phyloP scores from a whole-genome alignment of 2,329 filamentous ascomycete genomes.

The Arthrobotrys pseudoclavata region DNA sequence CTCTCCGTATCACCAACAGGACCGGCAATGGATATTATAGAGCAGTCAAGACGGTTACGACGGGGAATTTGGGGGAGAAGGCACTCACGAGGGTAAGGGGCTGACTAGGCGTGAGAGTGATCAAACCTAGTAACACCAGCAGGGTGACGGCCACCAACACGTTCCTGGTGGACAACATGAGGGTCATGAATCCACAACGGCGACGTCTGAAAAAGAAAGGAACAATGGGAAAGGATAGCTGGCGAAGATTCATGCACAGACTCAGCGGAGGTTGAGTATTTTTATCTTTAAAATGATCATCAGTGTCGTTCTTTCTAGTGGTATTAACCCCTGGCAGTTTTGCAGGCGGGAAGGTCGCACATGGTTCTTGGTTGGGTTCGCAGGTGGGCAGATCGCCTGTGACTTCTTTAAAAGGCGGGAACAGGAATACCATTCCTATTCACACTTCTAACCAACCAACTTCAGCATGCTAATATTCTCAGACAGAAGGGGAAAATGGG shows the following conservation, averaged over 20 bases:
- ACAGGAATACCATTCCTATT: background rate
- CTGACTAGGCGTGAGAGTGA: conserved; percentile 4
- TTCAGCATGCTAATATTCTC: too few species aligned
- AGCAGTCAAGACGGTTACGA: too few species aligned
- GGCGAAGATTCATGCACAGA: conserved; percentile 1
- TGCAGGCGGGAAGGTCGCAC: background rate
- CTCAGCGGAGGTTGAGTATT: background rate
- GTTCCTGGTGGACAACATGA: conserved; percentile 11
- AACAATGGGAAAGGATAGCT: background rate
- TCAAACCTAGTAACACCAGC: background rate
- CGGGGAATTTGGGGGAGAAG: background rate
- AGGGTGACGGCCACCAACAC: conserved; percentile 8
- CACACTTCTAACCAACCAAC: background rate
- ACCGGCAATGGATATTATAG: too few species aligned
- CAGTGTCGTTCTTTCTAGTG: background rate
- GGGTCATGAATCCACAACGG: background rate
- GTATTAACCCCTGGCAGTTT: background rate
- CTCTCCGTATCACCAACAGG: too few species aligned
- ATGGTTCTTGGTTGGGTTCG: background rate
- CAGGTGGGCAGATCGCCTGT: background rate
- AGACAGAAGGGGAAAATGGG: background rate
- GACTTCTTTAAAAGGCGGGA: background rate
- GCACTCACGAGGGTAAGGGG: conserved; percentile 5
- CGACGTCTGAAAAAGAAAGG: conserved; percentile 11
- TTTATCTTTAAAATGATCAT: background rate